These are phyloP conservation scores for Phaeotremella skinneri DNA, from an alignment of 768 basidiomycete genomes.

Conservation along the genomic window DNA sequence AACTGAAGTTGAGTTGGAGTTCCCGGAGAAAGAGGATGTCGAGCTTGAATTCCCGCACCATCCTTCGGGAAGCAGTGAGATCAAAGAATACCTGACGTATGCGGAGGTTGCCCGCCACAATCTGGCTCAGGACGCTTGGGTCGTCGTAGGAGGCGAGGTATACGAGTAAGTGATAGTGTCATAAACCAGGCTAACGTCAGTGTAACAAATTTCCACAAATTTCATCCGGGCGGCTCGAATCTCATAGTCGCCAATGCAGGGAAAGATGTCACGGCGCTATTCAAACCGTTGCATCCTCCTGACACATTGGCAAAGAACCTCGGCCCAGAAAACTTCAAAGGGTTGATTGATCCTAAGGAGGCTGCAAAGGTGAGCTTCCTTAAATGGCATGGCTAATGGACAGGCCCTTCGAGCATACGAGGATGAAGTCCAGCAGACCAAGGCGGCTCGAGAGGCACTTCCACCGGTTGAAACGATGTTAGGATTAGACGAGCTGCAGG, in stretches of 20 bases:
- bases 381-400: not conserved
- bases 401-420: constrained; percentile 21
- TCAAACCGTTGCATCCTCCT: constrained; percentile 44
- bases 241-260: constrained; percentile 47
- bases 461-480: constrained; percentile 45
- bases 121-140: constrained; percentile 48
- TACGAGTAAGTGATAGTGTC: constrained; percentile 40
- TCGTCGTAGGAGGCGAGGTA: constrained; percentile 46
- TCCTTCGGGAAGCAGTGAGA: not conserved
- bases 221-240: constrained; percentile 47
- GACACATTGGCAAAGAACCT: constrained; percentile 43
- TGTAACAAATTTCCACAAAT: constrained; percentile 39
- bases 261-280: constrained; percentile 42
- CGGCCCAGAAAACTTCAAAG: constrained; percentile 34
- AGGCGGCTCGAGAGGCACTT: constrained; percentile 29
- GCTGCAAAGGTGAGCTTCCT: constrained; percentile 27
- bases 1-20: not conserved
- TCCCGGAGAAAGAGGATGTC: not conserved
- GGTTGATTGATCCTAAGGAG: constrained; percentile 34
- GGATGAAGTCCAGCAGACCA: constrained; percentile 32
- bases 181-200: constrained; percentile 15
- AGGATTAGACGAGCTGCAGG: constrained; percentile 46
- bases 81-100: constrained; percentile 7
- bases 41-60: not conserved
- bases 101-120: constrained; percentile 41